phyloP scores from a whole-genome alignment of 108 stramenopile genomes.

The Nitzschia sp. region DNA sequence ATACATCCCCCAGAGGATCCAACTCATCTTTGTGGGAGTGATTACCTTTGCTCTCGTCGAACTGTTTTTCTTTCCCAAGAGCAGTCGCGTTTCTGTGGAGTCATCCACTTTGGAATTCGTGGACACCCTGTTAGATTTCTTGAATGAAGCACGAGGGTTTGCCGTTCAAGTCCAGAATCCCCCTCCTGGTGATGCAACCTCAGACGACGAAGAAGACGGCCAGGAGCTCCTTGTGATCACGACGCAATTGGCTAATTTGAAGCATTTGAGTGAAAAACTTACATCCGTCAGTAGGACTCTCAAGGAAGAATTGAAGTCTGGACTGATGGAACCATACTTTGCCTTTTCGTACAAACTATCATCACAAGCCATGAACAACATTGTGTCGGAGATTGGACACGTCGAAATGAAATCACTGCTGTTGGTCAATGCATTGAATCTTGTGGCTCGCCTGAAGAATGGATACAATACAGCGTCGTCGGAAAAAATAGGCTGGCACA shows the following conservation, averaged over 20 bases:
- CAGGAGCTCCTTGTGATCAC: not conserved
- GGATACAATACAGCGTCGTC: too few species aligned
- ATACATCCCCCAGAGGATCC: constrained; percentile 44
- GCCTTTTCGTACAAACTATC: constrained; percentile 11
- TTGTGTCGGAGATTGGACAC: constrained; percentile 12
- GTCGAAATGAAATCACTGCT: constrained; percentile 2
- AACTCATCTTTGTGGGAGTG: constrained; percentile 52
- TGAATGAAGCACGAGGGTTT: constrained; percentile 3
- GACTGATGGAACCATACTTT: constrained; percentile 26
- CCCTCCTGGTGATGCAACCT: not conserved
- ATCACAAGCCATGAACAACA: not conserved
- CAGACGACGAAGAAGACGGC: constrained; percentile 2
- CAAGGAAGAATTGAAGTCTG: constrained; percentile 15
- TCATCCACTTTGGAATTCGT: constrained; percentile 36
- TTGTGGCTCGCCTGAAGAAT: not conserved
- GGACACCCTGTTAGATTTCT: constrained; percentile 25
- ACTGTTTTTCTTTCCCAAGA: constrained; percentile 38
- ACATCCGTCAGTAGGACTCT: constrained; percentile 5
- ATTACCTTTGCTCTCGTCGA: constrained; percentile 42
- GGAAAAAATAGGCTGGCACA: too few species aligned
- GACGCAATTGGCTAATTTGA: not conserved
- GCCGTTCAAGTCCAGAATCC: not conserved
- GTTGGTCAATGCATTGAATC: constrained; percentile 11
- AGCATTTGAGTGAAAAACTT: not conserved
- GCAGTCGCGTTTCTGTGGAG: constrained; percentile 40